These are phyloP conservation scores for Hemisphaericaspora lyxosophila DNA, from an alignment of 1,139 yeast genomes.

Conservation along the genomic window DNA sequence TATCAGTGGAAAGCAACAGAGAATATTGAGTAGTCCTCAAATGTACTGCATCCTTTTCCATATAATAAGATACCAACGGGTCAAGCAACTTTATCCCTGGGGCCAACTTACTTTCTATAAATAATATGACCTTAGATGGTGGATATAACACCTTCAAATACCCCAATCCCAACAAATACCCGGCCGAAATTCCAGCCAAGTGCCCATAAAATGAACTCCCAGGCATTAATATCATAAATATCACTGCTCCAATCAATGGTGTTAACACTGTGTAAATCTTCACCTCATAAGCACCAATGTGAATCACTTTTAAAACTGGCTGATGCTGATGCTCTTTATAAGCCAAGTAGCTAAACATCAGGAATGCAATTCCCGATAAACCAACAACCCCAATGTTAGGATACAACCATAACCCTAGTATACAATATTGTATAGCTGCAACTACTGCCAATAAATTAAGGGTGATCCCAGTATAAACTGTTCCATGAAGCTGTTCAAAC, in stretches of 20 bases:
- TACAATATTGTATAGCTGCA: constrained; percentile 67
- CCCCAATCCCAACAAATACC: constrained; percentile 55
- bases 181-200: constrained; percentile 41
- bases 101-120: constrained; percentile 60
- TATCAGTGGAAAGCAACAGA: constrained; percentile 31
- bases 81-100: constrained; percentile 55
- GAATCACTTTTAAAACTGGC: constrained; percentile 40
- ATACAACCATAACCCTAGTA: constrained; percentile 52
- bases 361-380: constrained; percentile 74
- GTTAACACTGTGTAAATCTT: constrained; percentile 60
- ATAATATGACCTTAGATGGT: constrained; percentile 64
- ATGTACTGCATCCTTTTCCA: constrained; percentile 55
- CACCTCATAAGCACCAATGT: constrained; percentile 21
- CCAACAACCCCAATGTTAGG: constrained; percentile 63
- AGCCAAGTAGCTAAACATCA: constrained; percentile 64
- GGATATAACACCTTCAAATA: constrained; percentile 57
- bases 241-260: constrained; percentile 57
- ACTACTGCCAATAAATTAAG: constrained; percentile 70
- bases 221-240: constrained; percentile 49
- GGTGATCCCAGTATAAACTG: constrained; percentile 83
- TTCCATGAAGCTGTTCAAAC: constrained; percentile 78
- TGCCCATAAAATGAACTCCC: constrained; percentile 76
- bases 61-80: constrained; percentile 50
- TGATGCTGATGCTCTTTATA: constrained; percentile 54
- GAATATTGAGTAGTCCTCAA: constrained; percentile 40